Conservation (phyloP, 495 filamentous ascomycete genomes). For the Aspergillus conjunctus region DNA sequence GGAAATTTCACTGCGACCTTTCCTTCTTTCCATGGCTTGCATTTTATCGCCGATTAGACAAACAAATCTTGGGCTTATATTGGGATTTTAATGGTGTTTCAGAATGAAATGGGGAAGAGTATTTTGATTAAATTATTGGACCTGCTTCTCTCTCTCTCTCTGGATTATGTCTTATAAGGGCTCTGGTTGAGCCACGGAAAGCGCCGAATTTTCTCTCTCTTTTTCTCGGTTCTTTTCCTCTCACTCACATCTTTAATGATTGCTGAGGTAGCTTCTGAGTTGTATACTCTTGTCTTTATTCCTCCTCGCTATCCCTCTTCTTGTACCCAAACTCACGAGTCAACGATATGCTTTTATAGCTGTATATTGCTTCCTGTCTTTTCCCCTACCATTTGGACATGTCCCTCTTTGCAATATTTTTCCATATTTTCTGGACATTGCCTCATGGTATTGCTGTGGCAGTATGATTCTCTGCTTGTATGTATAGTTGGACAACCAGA, state of each 20-base stretch:
- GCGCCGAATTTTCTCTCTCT: conserved; percentile 11
- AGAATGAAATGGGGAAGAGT: neutral
- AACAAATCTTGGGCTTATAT: conserved; percentile 8
- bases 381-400: neutral
- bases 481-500: too few species aligned
- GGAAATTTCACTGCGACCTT: conserved; percentile 6
- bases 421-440: too few species aligned
- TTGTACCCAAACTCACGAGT: conserved; percentile 22
- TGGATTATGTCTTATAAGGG: neutral
- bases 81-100: neutral
- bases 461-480: too few species aligned
- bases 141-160: neutral
- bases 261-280: too few species aligned
- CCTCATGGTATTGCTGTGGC: too few species aligned
- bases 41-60: conserved; percentile 18
- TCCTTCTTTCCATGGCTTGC: conserved; percentile 16
- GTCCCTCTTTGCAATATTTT: neutral
- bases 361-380: neutral
- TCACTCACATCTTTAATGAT: neutral
- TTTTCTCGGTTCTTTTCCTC: conserved; percentile 2
- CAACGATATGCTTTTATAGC: conserved; percentile 21
- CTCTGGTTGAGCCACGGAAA: neutral
- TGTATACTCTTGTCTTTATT: conserved; percentile 5
- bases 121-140: neutral
- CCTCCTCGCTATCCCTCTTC: conserved; percentile 17